Base-by-base conservation (phyloP, 768 basidiomycete species). In the Kwoniella pini region DNA sequence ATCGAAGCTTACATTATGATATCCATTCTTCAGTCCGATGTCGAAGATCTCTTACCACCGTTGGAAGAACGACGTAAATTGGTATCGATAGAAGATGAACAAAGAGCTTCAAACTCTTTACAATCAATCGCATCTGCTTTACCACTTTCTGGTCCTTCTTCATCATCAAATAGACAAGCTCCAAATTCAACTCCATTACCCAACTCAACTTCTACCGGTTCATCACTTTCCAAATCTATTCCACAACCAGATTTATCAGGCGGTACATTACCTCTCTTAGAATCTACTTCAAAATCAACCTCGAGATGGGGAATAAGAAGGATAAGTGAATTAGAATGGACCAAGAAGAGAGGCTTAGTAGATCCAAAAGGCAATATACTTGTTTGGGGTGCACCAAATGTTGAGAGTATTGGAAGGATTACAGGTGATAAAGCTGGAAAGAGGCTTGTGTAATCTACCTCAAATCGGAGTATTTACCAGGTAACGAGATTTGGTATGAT, bases 41-140 rank as follows among this genome's bases (percentile, higher is more conserved):
- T 78, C 0, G 71, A 65, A 51, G 77, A 78, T 36, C 69, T 78
- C 2, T 57, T 78, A 5, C 77, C 77, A 27, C 83, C 81, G 30
- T 64, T 75, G 1, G 77, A 74, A 30, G 72, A 79, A 72, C 67
- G 80, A 26, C 46, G 57, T 13, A 64, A 56, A 40, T 64, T 77
- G 45, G 58, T 65, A 39, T 69, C 75, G 10, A 79, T 81, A 66
- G 80, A 80, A 65, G 80, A 81, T 31, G 79, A 80, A 63, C 62
- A 59, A 24, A 52, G 68, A 13, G 75, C 51, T 4, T 54, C 15
- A 28, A 26, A 6, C 26, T 62, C 63, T 0, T 54, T 53, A 38
- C 64, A 67, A 60, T 67, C 69, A 10, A 42, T 71, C 48, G 61
- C 67, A 2, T 71, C 69, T 24, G 67, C 53, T 33, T 51, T 71